Evolutionary conservation across 495 filamentous ascomycete species (phyloP).

Genomic region (Neurospora sp.): DNA sequence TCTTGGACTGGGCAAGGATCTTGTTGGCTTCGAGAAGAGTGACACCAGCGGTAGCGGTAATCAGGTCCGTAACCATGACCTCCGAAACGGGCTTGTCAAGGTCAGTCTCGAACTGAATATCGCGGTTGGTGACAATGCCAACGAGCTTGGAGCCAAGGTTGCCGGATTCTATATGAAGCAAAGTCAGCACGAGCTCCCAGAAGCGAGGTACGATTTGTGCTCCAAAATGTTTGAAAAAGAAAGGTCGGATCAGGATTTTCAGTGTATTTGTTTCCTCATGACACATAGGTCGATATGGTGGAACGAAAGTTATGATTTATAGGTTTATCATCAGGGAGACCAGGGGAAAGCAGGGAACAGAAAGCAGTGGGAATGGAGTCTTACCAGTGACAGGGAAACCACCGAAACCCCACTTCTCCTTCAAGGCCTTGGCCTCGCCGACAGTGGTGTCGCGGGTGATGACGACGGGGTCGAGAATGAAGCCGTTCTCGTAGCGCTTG

Average conservation of each 20-base stretch:
- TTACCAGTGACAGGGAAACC: slow-evolving; percentile 97
- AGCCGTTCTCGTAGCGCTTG: slow-evolving; percentile 98
- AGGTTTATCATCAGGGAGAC: slow-evolving; percentile 62
- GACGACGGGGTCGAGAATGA: slow-evolving; percentile 94
- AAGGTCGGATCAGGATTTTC: slow-evolving; percentile 29
- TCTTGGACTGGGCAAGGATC: slow-evolving; percentile 91
- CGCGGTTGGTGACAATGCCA: slow-evolving; percentile 93
- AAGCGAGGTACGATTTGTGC: slow-evolving; percentile 4
- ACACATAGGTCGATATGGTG: slow-evolving; percentile 84
- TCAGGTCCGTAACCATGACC: slow-evolving; percentile 92
- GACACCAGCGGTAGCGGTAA: slow-evolving; percentile 81
- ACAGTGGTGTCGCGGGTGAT: slow-evolving; percentile 81
- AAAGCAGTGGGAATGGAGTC: slow-evolving; percentile 29
- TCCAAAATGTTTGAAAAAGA: slow-evolving; percentile 27
- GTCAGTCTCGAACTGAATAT: slow-evolving; percentile 88
- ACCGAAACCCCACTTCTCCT: slow-evolving; percentile 97
- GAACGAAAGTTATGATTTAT: slow-evolving; percentile 99
- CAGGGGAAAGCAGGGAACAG: slow-evolving; percentile 8
- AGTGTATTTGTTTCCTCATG: slow-evolving; percentile 60
- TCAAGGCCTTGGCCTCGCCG: slow-evolving; percentile 80
- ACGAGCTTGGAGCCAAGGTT: slow-evolving; percentile 88
- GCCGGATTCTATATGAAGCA: slow-evolving; percentile 60
- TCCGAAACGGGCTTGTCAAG: slow-evolving; percentile 64
- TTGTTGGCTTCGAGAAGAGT: slow-evolving; percentile 81
- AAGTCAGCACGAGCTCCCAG: slow-evolving; percentile 20